phyloP scores from a whole-genome alignment of 441 rosid species.

The Aquilaria agallochum region DNA sequence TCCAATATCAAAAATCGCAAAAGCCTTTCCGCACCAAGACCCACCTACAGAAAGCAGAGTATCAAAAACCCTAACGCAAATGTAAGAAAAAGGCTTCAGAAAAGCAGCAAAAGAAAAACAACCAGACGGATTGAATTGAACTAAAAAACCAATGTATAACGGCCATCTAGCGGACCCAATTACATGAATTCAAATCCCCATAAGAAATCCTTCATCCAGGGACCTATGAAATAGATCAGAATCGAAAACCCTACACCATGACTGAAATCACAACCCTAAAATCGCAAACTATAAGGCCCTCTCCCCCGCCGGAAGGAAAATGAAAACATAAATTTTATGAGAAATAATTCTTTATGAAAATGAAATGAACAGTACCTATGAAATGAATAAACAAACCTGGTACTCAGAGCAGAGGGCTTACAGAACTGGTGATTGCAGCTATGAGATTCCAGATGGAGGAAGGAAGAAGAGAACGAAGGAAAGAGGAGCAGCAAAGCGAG shows the following conservation, averaged over 20 bases:
- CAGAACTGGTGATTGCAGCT: constrained; percentile 29
- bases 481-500: constrained; percentile 27
- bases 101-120: constrained; percentile 10
- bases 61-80: constrained; percentile 18
- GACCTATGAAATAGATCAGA: constrained; percentile 20
- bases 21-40: constrained; percentile 11
- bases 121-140: constrained; percentile 12
- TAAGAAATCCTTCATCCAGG: constrained; percentile 4
- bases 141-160: not conserved
- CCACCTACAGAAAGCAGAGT: constrained; percentile 11
- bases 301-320: not conserved
- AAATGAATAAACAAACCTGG: constrained; percentile 18
- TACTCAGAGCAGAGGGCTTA: constrained; percentile 11
- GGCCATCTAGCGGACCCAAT: constrained; percentile 16
- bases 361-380: constrained; percentile 33
- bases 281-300: not conserved
- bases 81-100: not conserved
- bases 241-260: constrained; percentile 30
- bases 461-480: constrained; percentile 21
- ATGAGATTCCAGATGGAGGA: constrained; percentile 33
- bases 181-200: constrained; percentile 21
- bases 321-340: not conserved
- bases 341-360: not conserved
- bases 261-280: constrained; percentile 36
- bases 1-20: not conserved